Evolutionary conservation across 106 monocot genomes (phyloP).

Genomic region (Apostasia ramifera): DNA sequence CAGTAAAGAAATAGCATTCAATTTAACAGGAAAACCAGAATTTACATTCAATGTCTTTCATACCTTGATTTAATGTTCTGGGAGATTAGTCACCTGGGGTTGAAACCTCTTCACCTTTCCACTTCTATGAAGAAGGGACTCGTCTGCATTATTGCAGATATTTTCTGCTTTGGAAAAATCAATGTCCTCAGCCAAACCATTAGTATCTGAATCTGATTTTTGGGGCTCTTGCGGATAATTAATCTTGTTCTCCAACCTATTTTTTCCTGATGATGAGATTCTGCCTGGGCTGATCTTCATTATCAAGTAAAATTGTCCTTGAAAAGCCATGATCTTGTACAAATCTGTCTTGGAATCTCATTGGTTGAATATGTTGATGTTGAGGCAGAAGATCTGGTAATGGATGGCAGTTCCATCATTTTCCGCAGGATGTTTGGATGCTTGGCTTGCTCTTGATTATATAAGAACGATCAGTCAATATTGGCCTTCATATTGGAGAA

Average conservation of each 20-base stretch:
- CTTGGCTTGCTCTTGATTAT: conserved; percentile 18
- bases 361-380: not conserved
- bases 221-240: conserved; percentile 1
- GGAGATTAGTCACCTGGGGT: conserved; percentile 1
- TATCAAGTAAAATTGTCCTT: conserved; percentile 13
- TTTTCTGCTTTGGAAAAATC: conserved; percentile 27
- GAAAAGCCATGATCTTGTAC: conserved; percentile 11
- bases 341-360: not conserved
- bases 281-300: conserved; percentile 13
- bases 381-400: conserved; percentile 13
- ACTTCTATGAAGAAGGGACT: not conserved
- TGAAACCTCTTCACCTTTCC: conserved; percentile 8
- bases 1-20: not conserved
- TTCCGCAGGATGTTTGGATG: not conserved
- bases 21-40: not conserved
- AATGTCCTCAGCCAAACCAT: not conserved
- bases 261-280: not conserved
- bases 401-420: conserved; percentile 3
- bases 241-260: not conserved
- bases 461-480: conserved; percentile 21
- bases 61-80: conserved; percentile 21
- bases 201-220: not conserved
- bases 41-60: not conserved
- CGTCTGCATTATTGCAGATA: conserved; percentile 2
- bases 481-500: conserved; percentile 24